Base-by-base conservation (phyloP, 306 rosid genomes). In the Begonia loranthoides region DNA sequence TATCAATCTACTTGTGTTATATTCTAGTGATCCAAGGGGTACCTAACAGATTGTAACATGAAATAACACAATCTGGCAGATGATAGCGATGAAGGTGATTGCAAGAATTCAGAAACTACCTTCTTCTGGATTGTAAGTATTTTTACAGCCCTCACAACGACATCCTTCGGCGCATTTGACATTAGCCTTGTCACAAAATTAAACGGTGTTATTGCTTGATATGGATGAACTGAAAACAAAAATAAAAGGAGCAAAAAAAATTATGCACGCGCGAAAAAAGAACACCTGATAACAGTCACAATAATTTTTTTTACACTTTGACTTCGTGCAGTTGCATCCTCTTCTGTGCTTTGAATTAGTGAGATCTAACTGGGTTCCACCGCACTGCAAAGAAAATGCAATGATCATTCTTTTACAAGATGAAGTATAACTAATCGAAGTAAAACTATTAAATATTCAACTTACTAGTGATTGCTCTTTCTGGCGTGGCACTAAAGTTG, bases 301-400 rank as follows among this genome's bases (percentile, higher is more conserved):
- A 10, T 50, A 50, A 0, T 50, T 50, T 17, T 50, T 50, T 9
- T n/a, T 9, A 17, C 53, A 50, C 7, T 12, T 3, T 5, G 53
- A 50, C 21, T 50, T 50, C 53, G 15, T 50, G 53, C 53, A 50
- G 17, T 14, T 50, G 53, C 53, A 50, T 15, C 53, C 53, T 50
- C 53, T 50, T 50, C 17, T 50, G 21, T 50, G 53, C 53, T 22
- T 6, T 13, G 53, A 7, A 1, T 17, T n/a, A 50, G 53, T 3
- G 53, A 4, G 24, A 22, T 14, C 21, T 19, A 13, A 22, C 24
- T 50, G 13, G 11, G 12, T 17, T 50, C 53, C 11, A n/a, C 48
- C 48, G 12, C 4, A 10, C 12, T 11, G 0, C 3, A 6, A 14
- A 44, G n/a, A 44, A 44, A 12, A 11, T 11, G 14, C 14, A 14